These are phyloP conservation scores for Penicillium lagena DNA, from an alignment of 495 filamentous ascomycete species.

Conservation along the genomic window DNA sequence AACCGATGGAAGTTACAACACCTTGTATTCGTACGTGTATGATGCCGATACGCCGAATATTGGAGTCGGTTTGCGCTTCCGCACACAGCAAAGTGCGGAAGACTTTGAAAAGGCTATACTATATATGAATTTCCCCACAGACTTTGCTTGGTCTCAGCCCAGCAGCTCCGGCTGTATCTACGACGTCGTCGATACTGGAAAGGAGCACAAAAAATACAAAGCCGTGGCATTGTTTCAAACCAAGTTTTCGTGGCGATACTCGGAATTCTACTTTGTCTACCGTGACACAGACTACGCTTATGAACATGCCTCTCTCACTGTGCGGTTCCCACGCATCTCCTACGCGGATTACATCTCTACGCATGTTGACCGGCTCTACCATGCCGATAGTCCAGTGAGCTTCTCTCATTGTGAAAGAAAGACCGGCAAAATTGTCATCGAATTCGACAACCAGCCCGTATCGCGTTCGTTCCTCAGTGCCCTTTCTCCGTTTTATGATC, in stretches of 20 bases:
- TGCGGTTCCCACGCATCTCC: slow-evolving; percentile 24
- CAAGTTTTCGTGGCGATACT: slow-evolving; percentile 23
- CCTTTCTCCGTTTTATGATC: slow-evolving; percentile 22
- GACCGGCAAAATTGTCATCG: slow-evolving; percentile 9
- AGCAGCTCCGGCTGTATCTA: slow-evolving; percentile 23
- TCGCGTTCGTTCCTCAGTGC: slow-evolving; percentile 25
- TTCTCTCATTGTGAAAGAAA: slow-evolving; percentile 35
- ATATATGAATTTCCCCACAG: slow-evolving; percentile 14
- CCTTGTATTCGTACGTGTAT: slow-evolving; percentile 29
- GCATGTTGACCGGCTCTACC: slow-evolving; percentile 29
- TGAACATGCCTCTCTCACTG: slow-evolving; percentile 15
- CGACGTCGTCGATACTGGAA: slow-evolving; percentile 24
- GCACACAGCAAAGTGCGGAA: slow-evolving; percentile 17
- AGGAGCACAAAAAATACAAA: slow-evolving; percentile 32
- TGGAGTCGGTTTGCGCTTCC: slow-evolving; percentile 23
- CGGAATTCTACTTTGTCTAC: slow-evolving; percentile 27
- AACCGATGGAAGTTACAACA: slow-evolving; percentile 32
- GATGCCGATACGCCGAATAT: slow-evolving; percentile 30
- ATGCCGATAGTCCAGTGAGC: slow-evolving; percentile 14
- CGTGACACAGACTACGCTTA: slow-evolving; percentile 28
- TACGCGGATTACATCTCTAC: slow-evolving; percentile 34
- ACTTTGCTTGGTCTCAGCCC: slow-evolving; percentile 21
- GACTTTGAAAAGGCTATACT: slow-evolving; percentile 27
- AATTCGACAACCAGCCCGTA: slow-evolving; percentile 19
- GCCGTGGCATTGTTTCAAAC: slow-evolving; percentile 19